Base-by-base conservation (phyloP, 495 filamentous ascomycete genomes). In the Geoglossum glabrum region DNA sequence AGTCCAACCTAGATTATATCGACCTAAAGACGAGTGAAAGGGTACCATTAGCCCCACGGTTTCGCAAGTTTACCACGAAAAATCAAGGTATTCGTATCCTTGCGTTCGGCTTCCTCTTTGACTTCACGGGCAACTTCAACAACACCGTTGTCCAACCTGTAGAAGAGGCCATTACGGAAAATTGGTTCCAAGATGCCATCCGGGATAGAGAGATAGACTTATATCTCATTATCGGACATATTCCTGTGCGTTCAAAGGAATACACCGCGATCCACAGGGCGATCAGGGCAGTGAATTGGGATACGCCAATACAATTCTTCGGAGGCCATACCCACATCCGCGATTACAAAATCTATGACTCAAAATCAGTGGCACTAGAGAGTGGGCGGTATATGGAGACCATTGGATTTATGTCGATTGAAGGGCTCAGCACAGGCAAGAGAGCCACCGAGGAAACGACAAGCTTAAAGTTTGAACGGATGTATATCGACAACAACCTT, bases 341-440 rank as follows among this genome's bases (percentile, higher is more conserved):
- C 5, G 88, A 98, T 63, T 92, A 84, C 64, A 79, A 74, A 19
- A 77, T 78, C 52, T 97, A 85, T 64, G 92, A 97, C 66, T 71
- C 74, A 47, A 85, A 83, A 61, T 84, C 90, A 1, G 84, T 82
- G 59, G 92, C 81, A 0, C 70, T 98, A 15, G 88, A 89, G 33
- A 89, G 85, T 64, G 92, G 92, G n/a, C 77, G 90, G 1, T 98
- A 95, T 68, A 88, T 95, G 77, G 92, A 98, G 70, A 97, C 93
- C n/a, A 81, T 96, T 54, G 92, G 92, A 5, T 98, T 89, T 73
- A 78, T 93, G 79, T 93, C 89, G 10, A 83, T 97, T 55, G 89
- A 86, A 7, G 71, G 90, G 28, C 66, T 71, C 25, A 70, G 71
- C 23, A 56, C 26, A 68, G 66, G 55, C 67, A 65, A 60, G 65